Evolutionary conservation across 768 basidiomycete genomes (phyloP).

Genomic region (Fibroporia radiculosa): DNA sequence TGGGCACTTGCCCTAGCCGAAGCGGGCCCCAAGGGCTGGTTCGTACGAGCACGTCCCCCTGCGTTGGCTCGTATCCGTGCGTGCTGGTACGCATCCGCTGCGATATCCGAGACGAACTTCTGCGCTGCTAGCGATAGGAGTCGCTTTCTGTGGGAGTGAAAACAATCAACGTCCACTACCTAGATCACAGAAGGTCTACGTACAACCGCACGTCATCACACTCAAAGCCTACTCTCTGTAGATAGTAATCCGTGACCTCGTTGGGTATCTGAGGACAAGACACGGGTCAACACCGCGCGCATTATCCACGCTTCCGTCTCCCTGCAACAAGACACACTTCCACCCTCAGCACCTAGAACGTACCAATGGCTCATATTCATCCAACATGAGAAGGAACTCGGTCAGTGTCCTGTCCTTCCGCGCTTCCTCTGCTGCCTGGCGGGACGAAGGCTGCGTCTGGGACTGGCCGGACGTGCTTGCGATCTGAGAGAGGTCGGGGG

Average conservation of each 20-base stretch:
- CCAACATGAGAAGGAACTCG: conserved; percentile 92
- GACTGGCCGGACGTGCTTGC: conserved; percentile 16
- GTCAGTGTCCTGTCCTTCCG: conserved; percentile 86
- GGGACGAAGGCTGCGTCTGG: conserved; percentile 26
- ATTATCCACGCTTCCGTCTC: not conserved
- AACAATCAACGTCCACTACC: not conserved
- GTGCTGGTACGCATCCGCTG: conserved; percentile 95
- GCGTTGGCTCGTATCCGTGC: conserved; percentile 89
- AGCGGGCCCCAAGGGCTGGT: conserved; percentile 51
- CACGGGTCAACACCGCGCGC: conserved; percentile 1
- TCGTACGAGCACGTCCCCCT: conserved; percentile 60
- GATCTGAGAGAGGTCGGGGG: conserved; percentile 14
- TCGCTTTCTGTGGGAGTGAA: conserved; percentile 58
- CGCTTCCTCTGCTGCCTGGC: conserved; percentile 72
- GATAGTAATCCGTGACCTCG: conserved; percentile 96
- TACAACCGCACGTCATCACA: conserved; percentile 91
- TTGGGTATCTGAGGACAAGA: conserved; percentile 70
- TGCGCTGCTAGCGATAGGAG: conserved; percentile 93
- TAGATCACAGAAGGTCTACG: conserved; percentile 20
- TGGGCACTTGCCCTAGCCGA: conserved; percentile 48
- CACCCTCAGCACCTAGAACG: conserved; percentile 16
- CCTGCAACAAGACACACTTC: not conserved
- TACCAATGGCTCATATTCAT: conserved; percentile 94
- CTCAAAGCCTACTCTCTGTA: conserved; percentile 93
- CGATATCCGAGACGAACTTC: conserved; percentile 96